Base-by-base conservation (phyloP, 148 eudicot species). In the Oxyria digyna region DNA sequence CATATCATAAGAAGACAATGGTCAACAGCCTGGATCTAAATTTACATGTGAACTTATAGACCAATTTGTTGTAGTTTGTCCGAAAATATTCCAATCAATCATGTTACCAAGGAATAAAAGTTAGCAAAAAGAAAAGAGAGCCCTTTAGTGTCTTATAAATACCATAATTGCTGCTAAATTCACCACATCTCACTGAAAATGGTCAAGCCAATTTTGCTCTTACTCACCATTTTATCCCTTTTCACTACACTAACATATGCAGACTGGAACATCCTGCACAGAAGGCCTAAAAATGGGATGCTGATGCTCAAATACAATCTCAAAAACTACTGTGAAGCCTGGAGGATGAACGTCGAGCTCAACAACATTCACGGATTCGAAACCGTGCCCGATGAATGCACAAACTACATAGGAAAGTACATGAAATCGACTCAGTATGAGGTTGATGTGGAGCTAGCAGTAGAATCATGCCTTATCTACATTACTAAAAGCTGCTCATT, bases 271-370 rank as follows among this genome's bases (percentile, higher is more conserved):
- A 59, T 59, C 65, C 37, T 29, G 8, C 27, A 29, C 37, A 59
- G 18, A 14, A 59, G 18, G 65, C 37, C 65, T 27, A 59, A 59
- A 59, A 29, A 59, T 59, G 37, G n/a, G 37, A 14, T 12, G 65
- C 62, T 54, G 32, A 54, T 17, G 7, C 18, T 59, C 38, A 59
- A 59, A 13, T 59, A 29, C 57, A 64, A 63, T 55, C 50, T 83
- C 57, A 78, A 76, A 50, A 83, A 76, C 64, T 80, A 78, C 67
- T 78, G 84, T 27, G 84, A 83, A 78, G 74, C 76, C 48, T 83
- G 84, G 87, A 83, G 84, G 55, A 80, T 83, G 74, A 83, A 83
- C 64, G 87, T 80, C 32, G 87, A 83, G 75, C 78, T 83, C 14
- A 64, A 80, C 78, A 83, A 80, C 77, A 76, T 80, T 26, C 48